phyloP scores from a whole-genome alignment of 202 grass and related monocot species.

The Saccharum hybrid region DNA sequence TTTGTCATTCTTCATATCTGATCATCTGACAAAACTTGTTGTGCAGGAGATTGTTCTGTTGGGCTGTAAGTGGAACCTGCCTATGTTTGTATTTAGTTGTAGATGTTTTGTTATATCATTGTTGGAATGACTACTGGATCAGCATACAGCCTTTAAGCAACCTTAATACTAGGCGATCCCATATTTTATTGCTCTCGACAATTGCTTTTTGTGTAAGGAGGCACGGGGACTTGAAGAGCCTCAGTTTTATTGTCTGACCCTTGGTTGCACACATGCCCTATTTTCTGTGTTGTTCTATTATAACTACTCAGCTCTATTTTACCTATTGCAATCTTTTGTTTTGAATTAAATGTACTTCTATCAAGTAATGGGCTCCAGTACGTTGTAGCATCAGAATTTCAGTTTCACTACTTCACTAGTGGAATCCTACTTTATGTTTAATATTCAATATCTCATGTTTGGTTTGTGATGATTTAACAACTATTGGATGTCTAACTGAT shows the following conservation, averaged over 20 bases:
- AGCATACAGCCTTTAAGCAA: not conserved
- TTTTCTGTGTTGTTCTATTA: not conserved
- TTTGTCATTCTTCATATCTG: slow-evolving; percentile 26
- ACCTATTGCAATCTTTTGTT: not conserved
- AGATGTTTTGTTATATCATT: slow-evolving; percentile 17
- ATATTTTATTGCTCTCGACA: not conserved
- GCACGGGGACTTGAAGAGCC: not conserved
- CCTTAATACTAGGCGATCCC: not conserved
- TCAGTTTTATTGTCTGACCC: not conserved
- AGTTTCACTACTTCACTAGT: not conserved
- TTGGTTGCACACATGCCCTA: not conserved
- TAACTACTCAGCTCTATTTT: slow-evolving; percentile 4
- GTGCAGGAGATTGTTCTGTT: slow-evolving; percentile 17
- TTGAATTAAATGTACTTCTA: slow-evolving; percentile 13
- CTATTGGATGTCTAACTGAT: slow-evolving; percentile 32
- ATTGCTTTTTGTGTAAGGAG: not conserved
- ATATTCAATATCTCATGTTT: not conserved
- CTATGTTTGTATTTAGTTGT: not conserved
- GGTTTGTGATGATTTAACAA: slow-evolving; percentile 3
- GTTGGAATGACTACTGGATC: not conserved
- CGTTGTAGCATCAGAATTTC: not conserved
- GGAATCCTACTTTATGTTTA: slow-evolving; percentile 33
- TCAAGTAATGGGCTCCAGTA: slow-evolving; percentile 4
- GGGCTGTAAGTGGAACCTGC: slow-evolving; percentile 19
- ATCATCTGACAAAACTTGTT: slow-evolving; percentile 30